phyloP scores from a whole-genome alignment of 106 monocot genomes.

The Gastrodia elata region DNA sequence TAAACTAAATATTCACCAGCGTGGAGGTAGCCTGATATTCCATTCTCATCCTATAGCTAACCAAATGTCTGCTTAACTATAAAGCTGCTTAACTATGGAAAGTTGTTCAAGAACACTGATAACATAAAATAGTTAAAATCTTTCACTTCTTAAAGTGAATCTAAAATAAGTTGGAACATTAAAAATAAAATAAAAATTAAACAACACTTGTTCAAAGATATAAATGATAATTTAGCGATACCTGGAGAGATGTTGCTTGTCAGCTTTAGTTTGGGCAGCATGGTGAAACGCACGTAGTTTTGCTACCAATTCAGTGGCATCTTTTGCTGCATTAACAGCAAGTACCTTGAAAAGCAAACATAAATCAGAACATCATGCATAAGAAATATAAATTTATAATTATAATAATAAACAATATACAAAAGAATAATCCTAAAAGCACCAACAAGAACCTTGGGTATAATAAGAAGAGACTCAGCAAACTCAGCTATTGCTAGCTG shows the following conservation, averaged over 20 bases:
- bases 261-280: slow-evolving; percentile 85
- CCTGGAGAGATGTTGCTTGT: slow-evolving; percentile 94
- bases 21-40: neutral
- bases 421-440: neutral
- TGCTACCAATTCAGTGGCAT: slow-evolving; percentile 92
- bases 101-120: neutral
- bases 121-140: neutral
- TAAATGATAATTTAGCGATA: slow-evolving; percentile 8
- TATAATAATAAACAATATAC: neutral
- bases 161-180: neutral
- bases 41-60: neutral
- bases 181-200: neutral
- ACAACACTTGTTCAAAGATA: neutral
- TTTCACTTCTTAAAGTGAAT: neutral
- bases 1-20: too few species aligned
- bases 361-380: neutral
- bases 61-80: neutral
- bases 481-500: slow-evolving; percentile 72
- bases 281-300: slow-evolving; percentile 94
- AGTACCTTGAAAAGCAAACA: slow-evolving; percentile 50
- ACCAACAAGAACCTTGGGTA: slow-evolving; percentile 35
- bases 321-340: slow-evolving; percentile 96
- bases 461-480: slow-evolving; percentile 62
- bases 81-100: neutral
- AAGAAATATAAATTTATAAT: neutral